A percentile compares a stretch with the other conserved stretches of the same genome.
Conservation (phyloP, 192 early-diverging fungal species). For the Jimgerdemannia flammicorona region DNA sequence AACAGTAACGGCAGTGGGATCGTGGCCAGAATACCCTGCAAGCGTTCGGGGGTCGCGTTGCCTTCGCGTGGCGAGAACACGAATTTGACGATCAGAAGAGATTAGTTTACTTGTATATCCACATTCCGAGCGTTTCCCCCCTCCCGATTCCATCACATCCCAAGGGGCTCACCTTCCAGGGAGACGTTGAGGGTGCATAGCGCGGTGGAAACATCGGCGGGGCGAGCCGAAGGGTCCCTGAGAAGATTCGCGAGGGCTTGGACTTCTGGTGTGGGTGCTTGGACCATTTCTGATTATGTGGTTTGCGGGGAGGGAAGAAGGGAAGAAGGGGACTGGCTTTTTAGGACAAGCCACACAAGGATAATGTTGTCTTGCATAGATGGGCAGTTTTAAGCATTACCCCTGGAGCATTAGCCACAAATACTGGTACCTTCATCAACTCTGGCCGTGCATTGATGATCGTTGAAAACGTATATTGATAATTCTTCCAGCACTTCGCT, state of each 20-base stretch:
- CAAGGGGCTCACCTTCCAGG: slow-evolving; percentile 11
- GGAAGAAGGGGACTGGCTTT: background rate
- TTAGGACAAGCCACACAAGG: no score
- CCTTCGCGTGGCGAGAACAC: background rate
- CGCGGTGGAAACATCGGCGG: background rate
- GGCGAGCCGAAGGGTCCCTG: background rate
- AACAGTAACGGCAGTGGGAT: slow-evolving; percentile 21
- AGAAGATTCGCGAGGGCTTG: background rate
- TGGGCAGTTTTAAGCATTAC: no score
- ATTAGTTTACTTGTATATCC: background rate
- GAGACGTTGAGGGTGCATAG: slow-evolving; percentile 5
- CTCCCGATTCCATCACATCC: background rate
- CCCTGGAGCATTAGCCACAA: no score
- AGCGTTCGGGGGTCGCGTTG: slow-evolving; percentile 1
- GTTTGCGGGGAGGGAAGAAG: no score
- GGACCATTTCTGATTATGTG: background rate
- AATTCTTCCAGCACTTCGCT: no score
- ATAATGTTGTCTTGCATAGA: no score
- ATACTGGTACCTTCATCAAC: no score
- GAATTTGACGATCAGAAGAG: background rate
- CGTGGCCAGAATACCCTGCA: background rate
- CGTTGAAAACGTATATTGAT: no score
- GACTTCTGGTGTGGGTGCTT: background rate
- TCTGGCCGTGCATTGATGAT: no score
- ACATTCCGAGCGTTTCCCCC: no score